Evolutionary conservation across 768 basidiomycete species (phyloP).

Genomic region (Tricholoma sp.): DNA sequence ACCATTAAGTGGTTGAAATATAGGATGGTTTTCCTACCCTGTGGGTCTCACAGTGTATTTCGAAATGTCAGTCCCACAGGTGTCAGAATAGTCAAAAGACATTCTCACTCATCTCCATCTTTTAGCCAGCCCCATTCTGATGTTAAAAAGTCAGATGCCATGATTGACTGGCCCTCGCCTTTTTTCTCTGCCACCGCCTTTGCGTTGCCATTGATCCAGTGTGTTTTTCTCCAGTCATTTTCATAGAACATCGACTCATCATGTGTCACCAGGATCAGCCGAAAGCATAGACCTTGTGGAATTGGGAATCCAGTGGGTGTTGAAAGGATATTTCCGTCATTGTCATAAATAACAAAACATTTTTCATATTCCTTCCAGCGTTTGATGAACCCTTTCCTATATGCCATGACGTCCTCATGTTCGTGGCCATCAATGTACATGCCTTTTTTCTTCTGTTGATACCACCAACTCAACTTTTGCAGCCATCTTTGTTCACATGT

Average conservation of each 20-base stretch:
- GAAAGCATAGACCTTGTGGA: background rate
- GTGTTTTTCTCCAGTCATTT: background rate
- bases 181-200: conserved; percentile 3
- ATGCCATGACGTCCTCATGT: background rate
- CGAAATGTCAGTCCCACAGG: background rate
- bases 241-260: conserved; percentile 2
- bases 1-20: too few species aligned
- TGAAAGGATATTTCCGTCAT: background rate
- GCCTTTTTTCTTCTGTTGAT: conserved; percentile 7
- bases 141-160: conserved; percentile 3
- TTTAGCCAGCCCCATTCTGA: conserved; percentile 1
- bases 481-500: conserved; percentile 22
- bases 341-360: background rate
- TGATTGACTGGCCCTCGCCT: conserved; percentile 3
- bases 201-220: background rate
- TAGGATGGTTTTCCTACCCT: too few species aligned
- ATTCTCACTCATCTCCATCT: background rate
- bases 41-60: too few species aligned
- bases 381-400: background rate
- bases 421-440: background rate
- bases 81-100: background rate
- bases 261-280: background rate
- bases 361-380: background rate
- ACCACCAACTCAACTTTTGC: conserved; percentile 25
- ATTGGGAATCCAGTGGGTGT: background rate